Evolutionary conservation across 2,329 filamentous ascomycete genomes (phyloP).

Genomic region (Pseudopyrenochaeta lycopersici): DNA sequence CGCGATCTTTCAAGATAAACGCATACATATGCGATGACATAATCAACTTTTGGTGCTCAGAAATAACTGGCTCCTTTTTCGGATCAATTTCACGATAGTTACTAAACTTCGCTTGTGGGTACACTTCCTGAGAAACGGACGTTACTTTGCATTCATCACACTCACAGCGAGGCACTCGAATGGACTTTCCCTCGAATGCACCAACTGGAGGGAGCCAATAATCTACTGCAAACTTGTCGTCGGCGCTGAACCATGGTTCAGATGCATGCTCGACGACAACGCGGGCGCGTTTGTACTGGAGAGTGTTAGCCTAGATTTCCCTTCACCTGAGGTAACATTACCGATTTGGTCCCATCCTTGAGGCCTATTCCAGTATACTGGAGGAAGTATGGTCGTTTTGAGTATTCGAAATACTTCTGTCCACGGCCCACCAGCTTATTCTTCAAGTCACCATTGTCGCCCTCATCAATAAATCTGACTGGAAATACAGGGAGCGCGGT

Average conservation of each 20-base stretch:
- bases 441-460: background rate
- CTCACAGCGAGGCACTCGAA: conserved; percentile 2
- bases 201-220: background rate
- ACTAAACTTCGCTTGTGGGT: background rate
- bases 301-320: background rate
- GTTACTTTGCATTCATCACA: background rate
- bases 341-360: background rate
- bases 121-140: background rate
- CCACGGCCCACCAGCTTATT: conserved; percentile 1
- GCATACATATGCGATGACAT: conserved; percentile 13
- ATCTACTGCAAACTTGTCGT: background rate
- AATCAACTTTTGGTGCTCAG: conserved; percentile 5
- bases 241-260: background rate
- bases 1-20: conserved; percentile 11
- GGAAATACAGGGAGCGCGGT: background rate
- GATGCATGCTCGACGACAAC: conserved; percentile 2
- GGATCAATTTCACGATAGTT: background rate
- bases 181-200: background rate
- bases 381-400: conserved; percentile 2
- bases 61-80: background rate
- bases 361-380: conserved; percentile 3
- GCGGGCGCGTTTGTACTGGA: conserved; percentile 1
- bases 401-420: conserved; percentile 3
- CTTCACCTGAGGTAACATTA: background rate
- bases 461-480: background rate